Base-by-base conservation (phyloP, 768 basidiomycete genomes). In the Auriscalpium vulgare region DNA sequence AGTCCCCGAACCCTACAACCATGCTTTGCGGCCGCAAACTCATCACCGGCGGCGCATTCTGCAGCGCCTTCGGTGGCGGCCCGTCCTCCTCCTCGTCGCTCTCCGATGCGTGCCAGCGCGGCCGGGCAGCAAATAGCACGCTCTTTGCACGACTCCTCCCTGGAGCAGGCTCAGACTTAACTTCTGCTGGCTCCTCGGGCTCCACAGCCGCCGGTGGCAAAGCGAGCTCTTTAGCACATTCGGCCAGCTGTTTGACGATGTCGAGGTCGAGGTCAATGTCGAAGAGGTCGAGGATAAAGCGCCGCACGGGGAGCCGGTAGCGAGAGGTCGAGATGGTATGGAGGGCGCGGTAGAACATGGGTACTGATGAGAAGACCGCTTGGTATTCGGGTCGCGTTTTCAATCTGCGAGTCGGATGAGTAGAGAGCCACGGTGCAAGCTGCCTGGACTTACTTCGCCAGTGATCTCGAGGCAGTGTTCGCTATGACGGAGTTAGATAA, bases 401-500 rank as follows among this genome's bases (percentile, higher is more conserved):
- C 75, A 93, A 81, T 66, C 90, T 90, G 60, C 6, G 29, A 56
- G 23, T n/a, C 38, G 14, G 44, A 37, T 51, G 17, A 43, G 61
- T 6, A 53, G 35, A 44, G 38, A 10, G 17, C 19, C 45, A 34
- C 11, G 36, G 56, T 29, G 47, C 58, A 57, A 40, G 40, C 56
- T 43, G 38, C 8, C 34, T 51, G 3, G 51, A 55, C 79, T 60
- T 65, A 94, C 93, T 82, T 83, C 34, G 91, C 86, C 40, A 99
- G 75, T 16, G 91, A 87, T 47, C 92, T 82, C 21, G 97, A 98
- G 1, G 97, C 94, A 21, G 91, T 83, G 65, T 95, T 95, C 0
- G 95, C 94, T 56, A 98, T 89, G 51, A 98, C 94, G 17, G 94
- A 91, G 67, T 99, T 99, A 34, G 88, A 86, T 44, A 99, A 76